Evolutionary conservation across 2,329 filamentous ascomycete species (phyloP), one percentile per base, ranked within the genome.

Genomic region (Aspergillus jensenii): DNA sequence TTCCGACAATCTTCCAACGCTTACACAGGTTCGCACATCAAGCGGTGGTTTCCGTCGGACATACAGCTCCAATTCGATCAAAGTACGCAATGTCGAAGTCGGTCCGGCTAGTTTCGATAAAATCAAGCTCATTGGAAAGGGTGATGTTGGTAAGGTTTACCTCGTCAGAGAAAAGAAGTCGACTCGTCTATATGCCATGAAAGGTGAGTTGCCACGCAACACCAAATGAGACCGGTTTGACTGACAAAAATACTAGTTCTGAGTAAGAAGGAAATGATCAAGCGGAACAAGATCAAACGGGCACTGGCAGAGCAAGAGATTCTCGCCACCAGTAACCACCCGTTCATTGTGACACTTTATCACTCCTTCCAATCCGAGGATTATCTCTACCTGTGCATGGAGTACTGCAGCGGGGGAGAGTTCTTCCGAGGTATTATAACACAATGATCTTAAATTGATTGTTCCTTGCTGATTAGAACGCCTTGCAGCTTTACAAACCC

Each of bases 191-290:
- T 99, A 98, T 78, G 95, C 95, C 55, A 99, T 99, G 95, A 99
- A 99, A 79, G 93, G 93, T 97, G 75, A 66, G 82, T 74, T 15
- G 17, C 17, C 14, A 15, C n/a, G 12, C n/a, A 49, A 11, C 19
- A 33, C 15, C 19, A 11, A 14, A 7, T 44, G n/a, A 23, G 27
- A 4, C n/a, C 37, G 12, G 19, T 15, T 27, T 44, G n/a, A 58
- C 64, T 61, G 46, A 67, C 77, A 83, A 67, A 31, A 83, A 74
- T 9, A 4, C 55, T 27, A 52, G 95, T 99, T 6, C 75, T 99
- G 76, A 98, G 93, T 83, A 99, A 99, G 79, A 97, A 98, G 82
- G 95, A 99, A 77, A 99, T 99, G 95, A 99, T 99, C 78, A 99
- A 99, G 81, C 90, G 95, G 58, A 99, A 99, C 82, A 99, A 99